phyloP scores from a whole-genome alignment of 225 moss, liverwort and hornwort species.

The Pseudisothecium myosuroides region DNA sequence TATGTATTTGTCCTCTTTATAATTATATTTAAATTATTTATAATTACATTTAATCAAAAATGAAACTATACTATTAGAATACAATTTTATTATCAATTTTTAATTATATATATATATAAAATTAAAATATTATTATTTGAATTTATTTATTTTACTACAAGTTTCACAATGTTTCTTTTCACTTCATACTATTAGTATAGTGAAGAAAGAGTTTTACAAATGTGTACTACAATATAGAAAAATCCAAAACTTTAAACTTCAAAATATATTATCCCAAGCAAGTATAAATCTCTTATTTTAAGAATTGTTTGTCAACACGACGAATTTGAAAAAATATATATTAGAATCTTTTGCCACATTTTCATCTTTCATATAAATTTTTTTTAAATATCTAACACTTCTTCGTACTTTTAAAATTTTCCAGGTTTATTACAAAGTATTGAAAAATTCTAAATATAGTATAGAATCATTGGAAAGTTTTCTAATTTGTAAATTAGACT shows the following conservation, averaged over 20 bases:
- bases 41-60: too few relatives aligned
- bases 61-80: not conserved
- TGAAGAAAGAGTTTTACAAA: not conserved
- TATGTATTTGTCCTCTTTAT: too few relatives aligned
- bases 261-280: not conserved
- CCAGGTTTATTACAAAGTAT: not conserved
- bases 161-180: not conserved
- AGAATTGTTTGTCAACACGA: not conserved
- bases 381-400: not conserved
- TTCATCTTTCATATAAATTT: not conserved
- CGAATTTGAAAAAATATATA: not conserved
- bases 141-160: too few relatives aligned
- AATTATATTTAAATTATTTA: too few relatives aligned
- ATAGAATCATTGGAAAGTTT: fast-evolving
- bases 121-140: too few relatives aligned
- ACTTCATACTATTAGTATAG: fast-evolving
- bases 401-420: not conserved
- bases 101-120: too few relatives aligned
- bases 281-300: not conserved
- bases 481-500: not conserved
- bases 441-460: not conserved
- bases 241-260: not conserved
- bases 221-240: not conserved
- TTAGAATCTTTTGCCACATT: not conserved
- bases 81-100: not conserved